Conservation (phyloP, 2,329 filamentous ascomycete genomes). For the Claviceps pazoutovae region DNA sequence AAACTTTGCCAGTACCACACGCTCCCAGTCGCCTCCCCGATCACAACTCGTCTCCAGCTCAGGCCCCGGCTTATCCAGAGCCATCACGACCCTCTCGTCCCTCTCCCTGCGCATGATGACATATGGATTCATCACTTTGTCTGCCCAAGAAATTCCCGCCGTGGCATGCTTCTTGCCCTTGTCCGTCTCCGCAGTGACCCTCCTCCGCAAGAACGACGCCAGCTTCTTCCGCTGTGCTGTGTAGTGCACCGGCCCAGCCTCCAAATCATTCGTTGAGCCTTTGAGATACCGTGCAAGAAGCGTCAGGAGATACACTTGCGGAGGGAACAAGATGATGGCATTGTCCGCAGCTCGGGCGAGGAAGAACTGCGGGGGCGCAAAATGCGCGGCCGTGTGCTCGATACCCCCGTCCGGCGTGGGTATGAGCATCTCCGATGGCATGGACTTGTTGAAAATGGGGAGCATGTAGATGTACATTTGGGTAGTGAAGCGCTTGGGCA, state of each 20-base stretch:
- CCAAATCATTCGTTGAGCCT: conserved; percentile 16
- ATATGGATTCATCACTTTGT: conserved; percentile 48
- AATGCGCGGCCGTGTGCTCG: conserved; percentile 60
- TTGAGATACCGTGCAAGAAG: conserved; percentile 41
- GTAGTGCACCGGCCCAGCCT: conserved; percentile 21
- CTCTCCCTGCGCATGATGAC: conserved; percentile 28
- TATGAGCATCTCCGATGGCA: conserved; percentile 38
- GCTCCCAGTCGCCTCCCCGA: conserved; percentile 41
- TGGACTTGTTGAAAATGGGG: conserved; percentile 34
- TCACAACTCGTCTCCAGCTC: conserved; percentile 33
- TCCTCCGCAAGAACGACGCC: conserved; percentile 34
- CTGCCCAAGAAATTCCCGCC: conserved; percentile 37
- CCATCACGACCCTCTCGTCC: conserved; percentile 37
- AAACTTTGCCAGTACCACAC: conserved; percentile 44
- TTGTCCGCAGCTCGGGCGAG: conserved; percentile 46
- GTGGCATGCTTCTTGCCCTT: conserved; percentile 26
- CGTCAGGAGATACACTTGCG: conserved; percentile 64
- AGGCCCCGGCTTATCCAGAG: conserved; percentile 41
- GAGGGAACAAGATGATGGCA: conserved; percentile 76
- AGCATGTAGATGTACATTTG: conserved; percentile 96
- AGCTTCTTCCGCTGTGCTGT: conserved; percentile 37
- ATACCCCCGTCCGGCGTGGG: conserved; percentile 57
- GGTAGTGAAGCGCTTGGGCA: conserved; percentile 71
- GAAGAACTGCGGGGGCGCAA: conserved; percentile 59
- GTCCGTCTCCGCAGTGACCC: conserved; percentile 27